Conservation (phyloP, 768 basidiomycete genomes). For the Agrocybe chaxingu region DNA sequence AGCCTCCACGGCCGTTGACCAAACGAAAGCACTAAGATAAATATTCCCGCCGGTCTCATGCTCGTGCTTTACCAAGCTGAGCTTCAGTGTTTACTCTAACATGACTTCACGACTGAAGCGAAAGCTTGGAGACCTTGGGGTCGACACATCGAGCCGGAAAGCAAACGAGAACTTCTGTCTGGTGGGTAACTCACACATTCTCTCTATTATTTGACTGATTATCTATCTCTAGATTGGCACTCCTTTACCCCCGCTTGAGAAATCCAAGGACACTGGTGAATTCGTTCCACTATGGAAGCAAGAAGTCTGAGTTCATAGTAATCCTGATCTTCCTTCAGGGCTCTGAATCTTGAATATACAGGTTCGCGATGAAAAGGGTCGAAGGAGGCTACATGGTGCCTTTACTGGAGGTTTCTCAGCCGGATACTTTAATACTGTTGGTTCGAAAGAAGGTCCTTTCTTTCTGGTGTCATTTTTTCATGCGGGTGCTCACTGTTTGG, state of each 20-base stretch:
- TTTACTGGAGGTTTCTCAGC: constrained; percentile 99
- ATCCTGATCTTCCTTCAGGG: constrained; percentile 6
- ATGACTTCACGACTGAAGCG: constrained; percentile 68
- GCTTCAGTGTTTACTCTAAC: neutral
- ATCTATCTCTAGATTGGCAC: constrained; percentile 76
- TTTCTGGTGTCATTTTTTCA: neutral
- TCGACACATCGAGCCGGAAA: constrained; percentile 65
- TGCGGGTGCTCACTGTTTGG: neutral
- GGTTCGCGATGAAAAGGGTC: constrained; percentile 92
- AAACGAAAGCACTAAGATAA: no score
- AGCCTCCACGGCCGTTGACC: no score
- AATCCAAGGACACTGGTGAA: constrained; percentile 87
- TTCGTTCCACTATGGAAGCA: constrained; percentile 99
- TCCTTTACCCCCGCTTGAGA: constrained; percentile 91
- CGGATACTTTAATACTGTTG: constrained; percentile 95
- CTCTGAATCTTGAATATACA: constrained; percentile 26
- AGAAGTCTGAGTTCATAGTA: constrained; percentile 54
- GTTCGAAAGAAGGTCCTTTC: constrained; percentile 87
- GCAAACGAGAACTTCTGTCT: constrained; percentile 85
- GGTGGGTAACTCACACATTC: constrained; percentile 36
- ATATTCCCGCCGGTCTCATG: no score
- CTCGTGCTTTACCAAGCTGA: no score
- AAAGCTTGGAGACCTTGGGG: constrained; percentile 78
- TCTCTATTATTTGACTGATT: neutral
- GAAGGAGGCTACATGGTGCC: constrained; percentile 92